Conservation (phyloP, 352 stramenopile species). For the Globisporangium radiosum region DNA sequence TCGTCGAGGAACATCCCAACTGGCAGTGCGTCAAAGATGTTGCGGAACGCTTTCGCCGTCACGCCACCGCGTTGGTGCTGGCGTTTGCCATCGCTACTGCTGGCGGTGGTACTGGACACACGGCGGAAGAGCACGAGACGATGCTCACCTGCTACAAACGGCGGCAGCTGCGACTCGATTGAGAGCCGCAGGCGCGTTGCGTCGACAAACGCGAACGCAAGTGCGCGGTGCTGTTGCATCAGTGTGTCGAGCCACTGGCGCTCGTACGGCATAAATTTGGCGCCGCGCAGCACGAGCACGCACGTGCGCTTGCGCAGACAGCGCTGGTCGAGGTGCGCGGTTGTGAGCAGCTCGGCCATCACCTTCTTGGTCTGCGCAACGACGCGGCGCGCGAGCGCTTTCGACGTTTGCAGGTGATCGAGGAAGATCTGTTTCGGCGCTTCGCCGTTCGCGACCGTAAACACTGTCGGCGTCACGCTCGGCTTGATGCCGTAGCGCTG, state of each 20-base stretch:
- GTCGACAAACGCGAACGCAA: slow-evolving; percentile 73
- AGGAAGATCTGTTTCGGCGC: slow-evolving; percentile 74
- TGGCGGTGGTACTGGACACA: slow-evolving; percentile 20
- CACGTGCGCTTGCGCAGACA: slow-evolving; percentile 59
- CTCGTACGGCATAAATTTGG: slow-evolving; percentile 53
- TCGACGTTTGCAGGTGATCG: slow-evolving; percentile 51
- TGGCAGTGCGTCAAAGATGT: slow-evolving; percentile 50
- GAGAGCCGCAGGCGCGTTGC: slow-evolving; percentile 56
- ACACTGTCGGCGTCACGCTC: slow-evolving; percentile 62
- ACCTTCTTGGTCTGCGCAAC: slow-evolving; percentile 46
- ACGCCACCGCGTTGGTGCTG: slow-evolving; percentile 14
- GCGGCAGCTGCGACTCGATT: slow-evolving; percentile 53
- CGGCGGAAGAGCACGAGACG: slow-evolving; percentile 67
- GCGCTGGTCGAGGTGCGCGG: slow-evolving; percentile 52
- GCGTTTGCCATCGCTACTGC: background rate
- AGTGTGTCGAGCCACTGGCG: slow-evolving; percentile 67
- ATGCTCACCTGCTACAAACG: slow-evolving; percentile 34
- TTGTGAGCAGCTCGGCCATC: slow-evolving; percentile 53
- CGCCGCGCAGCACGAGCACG: slow-evolving; percentile 57
- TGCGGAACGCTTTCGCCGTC: slow-evolving; percentile 49
- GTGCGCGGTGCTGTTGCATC: slow-evolving; percentile 41
- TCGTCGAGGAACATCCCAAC: slow-evolving; percentile 55
- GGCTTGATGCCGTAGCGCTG: slow-evolving; percentile 53
- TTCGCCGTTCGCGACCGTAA: slow-evolving; percentile 73
- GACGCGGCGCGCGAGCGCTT: slow-evolving; percentile 55